Evolutionary conservation across 75 land plant species (phyloP).

Genomic region (Pinus tabuliformis): DNA sequence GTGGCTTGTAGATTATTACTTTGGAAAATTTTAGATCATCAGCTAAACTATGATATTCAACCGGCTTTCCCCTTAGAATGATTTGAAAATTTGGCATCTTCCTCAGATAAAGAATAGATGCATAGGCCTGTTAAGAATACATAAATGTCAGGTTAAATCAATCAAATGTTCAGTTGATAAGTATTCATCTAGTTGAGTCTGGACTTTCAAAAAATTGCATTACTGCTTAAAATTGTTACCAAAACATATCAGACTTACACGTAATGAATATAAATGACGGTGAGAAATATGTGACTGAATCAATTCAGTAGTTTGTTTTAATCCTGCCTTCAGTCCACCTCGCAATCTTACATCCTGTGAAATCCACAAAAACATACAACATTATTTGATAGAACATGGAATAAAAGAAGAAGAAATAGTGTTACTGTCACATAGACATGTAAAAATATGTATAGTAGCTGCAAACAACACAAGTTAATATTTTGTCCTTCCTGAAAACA

Average conservation of each 20-base stretch:
- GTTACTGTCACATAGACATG: neutral
- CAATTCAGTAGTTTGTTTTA: conserved; percentile 7
- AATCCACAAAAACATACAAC: neutral
- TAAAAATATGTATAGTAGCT: neutral
- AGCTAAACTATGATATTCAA: conserved; percentile 66
- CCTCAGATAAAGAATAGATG: conserved; percentile 75
- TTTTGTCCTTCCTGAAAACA: neutral
- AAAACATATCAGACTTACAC: conserved; percentile 34
- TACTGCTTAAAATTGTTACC: neutral
- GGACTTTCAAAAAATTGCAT: neutral
- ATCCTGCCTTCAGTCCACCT: conserved; percentile 44
- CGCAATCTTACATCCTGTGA: conserved; percentile 78
- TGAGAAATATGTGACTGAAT: conserved; percentile 63
- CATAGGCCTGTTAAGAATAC: conserved; percentile 64
- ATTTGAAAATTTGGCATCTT: conserved; percentile 64
- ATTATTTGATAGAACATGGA: neutral
- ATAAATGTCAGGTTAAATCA: neutral
- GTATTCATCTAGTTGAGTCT: neutral
- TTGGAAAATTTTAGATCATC: conserved; percentile 56
- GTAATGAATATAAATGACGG: conserved; percentile 67
- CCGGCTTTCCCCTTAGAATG: conserved; percentile 70
- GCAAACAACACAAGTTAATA: neutral
- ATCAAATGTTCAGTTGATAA: neutral
- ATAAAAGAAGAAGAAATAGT: neutral
- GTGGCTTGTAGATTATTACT: conserved; percentile 67